Evolutionary conservation across 2,329 filamentous ascomycete genomes (phyloP).

Genomic region (Aspergillus calidoustus): DNA sequence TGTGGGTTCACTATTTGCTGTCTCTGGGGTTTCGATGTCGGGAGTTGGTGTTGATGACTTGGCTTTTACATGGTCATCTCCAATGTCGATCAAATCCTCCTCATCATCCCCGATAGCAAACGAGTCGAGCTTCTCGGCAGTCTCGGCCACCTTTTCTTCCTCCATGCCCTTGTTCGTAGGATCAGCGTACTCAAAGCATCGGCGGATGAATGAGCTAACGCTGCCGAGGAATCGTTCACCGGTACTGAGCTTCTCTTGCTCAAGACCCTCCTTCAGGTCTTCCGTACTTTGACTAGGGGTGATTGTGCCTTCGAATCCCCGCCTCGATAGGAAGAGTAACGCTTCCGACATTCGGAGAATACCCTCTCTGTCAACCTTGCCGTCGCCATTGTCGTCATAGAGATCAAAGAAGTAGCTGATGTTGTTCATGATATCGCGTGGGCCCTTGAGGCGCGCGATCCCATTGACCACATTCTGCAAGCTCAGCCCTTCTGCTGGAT

Average conservation of each 20-base stretch:
- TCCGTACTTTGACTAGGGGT: conserved; percentile 66
- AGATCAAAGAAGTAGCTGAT: conserved; percentile 98
- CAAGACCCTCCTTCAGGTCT: conserved; percentile 50
- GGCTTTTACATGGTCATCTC: conserved; percentile 38
- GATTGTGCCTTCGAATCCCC: conserved; percentile 78
- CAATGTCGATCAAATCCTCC: conserved; percentile 50
- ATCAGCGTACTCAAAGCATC: conserved; percentile 98
- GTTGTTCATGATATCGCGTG: conserved; percentile 93
- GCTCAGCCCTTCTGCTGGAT: conserved; percentile 75
- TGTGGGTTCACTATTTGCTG: conserved; percentile 25
- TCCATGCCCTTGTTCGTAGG: conserved; percentile 66
- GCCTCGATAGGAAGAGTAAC: conserved; percentile 85
- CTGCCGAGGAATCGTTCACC: conserved; percentile 91
- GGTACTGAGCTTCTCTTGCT: conserved; percentile 59
- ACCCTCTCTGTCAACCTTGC: conserved; percentile 90
- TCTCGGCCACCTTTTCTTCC: conserved; percentile 37
- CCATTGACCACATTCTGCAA: conserved; percentile 92
- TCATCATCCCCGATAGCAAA: conserved; percentile 80
- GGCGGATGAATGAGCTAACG: conserved; percentile 91
- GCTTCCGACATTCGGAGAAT: conserved; percentile 95
- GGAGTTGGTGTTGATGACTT: conserved; percentile 27
- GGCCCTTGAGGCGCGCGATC: conserved; percentile 88
- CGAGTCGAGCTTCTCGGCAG: conserved; percentile 54
- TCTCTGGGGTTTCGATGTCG: conserved; percentile 17
- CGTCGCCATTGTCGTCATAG: conserved; percentile 90